phyloP scores from a whole-genome alignment of 2,329 filamentous ascomycete genomes.

The Pseudocercospora musae region DNA sequence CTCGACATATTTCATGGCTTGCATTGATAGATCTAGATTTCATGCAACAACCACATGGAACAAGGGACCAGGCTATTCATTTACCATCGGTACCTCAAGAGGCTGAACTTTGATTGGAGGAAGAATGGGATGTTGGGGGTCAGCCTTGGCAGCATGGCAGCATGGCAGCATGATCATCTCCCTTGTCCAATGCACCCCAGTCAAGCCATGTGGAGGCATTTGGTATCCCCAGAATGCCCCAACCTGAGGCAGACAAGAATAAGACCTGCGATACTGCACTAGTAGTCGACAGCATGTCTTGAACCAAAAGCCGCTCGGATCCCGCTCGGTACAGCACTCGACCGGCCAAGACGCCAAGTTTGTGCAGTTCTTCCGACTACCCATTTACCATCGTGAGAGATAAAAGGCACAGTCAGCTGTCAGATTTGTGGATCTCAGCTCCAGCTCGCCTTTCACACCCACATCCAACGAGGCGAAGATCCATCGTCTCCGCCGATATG shows the following conservation, averaged over 20 bases:
- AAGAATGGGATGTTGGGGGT: not conserved
- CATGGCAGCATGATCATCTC: not conserved
- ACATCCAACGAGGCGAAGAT: not conserved
- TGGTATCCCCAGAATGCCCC: too few species aligned
- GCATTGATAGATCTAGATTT: not conserved
- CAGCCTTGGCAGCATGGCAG: not conserved
- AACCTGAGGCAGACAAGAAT: not conserved
- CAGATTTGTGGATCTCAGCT: not conserved
- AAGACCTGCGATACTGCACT: not conserved
- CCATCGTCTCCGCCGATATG: slow-evolving; percentile 1
- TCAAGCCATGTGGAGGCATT: not conserved
- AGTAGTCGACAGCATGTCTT: not conserved
- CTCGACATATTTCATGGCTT: not conserved
- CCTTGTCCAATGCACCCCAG: not conserved
- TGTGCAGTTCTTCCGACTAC: slow-evolving; percentile 9
- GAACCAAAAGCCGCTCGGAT: not conserved
- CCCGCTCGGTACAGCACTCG: slow-evolving; percentile 4
- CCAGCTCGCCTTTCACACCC: not conserved
- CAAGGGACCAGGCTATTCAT: not conserved
- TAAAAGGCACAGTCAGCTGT: slow-evolving; percentile 4
- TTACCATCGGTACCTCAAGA: not conserved
- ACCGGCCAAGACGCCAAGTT: slow-evolving; percentile 11
- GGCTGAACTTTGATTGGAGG: not conserved
- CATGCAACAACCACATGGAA: not conserved
- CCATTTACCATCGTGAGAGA: not conserved